phyloP scores from a whole-genome alignment of 345 rosid species.

The Carallia pectinifolia region DNA sequence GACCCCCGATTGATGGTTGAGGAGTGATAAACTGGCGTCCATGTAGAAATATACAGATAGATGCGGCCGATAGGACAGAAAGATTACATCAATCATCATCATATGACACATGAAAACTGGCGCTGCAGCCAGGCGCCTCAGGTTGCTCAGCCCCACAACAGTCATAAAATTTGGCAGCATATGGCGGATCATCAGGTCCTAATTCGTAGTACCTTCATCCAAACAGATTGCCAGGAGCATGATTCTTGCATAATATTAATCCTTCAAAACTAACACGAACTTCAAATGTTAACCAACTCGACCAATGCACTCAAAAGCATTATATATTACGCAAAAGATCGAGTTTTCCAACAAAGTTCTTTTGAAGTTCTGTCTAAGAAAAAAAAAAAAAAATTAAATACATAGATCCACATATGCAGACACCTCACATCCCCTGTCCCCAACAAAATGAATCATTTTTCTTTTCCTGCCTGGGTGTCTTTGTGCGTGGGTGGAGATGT shows the following conservation, averaged over 20 bases:
- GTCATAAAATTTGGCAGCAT: slow-evolving; percentile 88
- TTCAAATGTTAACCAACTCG: neutral
- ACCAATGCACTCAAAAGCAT: neutral
- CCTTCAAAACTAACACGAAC: neutral
- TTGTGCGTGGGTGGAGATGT: too few relatives aligned
- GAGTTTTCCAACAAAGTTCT: neutral
- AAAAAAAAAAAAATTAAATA: neutral
- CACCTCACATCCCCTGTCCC: neutral
- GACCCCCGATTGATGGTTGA: neutral
- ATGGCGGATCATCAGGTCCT: slow-evolving; percentile 82
- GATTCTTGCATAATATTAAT: neutral
- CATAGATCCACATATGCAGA: neutral
- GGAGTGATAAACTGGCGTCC: neutral
- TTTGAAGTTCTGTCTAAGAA: neutral
- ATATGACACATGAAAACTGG: slow-evolving; percentile 63
- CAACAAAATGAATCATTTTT: neutral
- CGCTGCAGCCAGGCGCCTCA: slow-evolving; percentile 74
- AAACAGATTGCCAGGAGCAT: slow-evolving; percentile 12
- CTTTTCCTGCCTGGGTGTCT: too few relatives aligned
- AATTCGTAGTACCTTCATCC: slow-evolving; percentile 75
- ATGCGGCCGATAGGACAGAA: slow-evolving; percentile 9
- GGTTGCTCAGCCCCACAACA: slow-evolving; percentile 94
- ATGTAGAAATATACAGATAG: slow-evolving; percentile 3
- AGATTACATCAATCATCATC: slow-evolving; percentile 50
- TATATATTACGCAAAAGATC: neutral